These are phyloP conservation scores for Plasmodium gallinaceum DNA, from an alignment of 169 alveolate genomes.

Conservation along the genomic window DNA sequence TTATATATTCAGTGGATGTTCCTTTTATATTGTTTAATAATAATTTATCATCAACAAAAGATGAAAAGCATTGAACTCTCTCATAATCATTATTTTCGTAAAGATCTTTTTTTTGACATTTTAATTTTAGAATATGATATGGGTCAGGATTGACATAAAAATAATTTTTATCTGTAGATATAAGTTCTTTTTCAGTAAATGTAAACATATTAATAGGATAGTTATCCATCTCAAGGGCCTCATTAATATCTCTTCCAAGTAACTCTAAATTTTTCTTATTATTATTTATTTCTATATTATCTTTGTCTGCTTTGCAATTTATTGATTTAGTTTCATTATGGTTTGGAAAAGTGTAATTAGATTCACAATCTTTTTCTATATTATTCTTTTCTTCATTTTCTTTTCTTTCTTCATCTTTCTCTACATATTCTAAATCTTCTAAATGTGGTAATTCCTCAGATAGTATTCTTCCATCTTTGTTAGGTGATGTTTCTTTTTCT, in stretches of 20 bases:
- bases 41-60: conserved; percentile 7
- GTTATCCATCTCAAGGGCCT: neutral
- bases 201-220: neutral
- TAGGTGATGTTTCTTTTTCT: neutral
- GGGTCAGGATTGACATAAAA: conserved; percentile 48
- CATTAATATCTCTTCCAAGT: neutral
- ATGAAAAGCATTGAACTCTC: conserved; percentile 19
- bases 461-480: neutral
- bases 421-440: neutral
- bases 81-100: conserved; percentile 3
- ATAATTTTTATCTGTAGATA: conserved; percentile 29
- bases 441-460: neutral
- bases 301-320: neutral
- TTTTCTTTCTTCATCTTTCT: neutral
- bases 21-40: neutral
- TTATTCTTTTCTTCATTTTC: neutral
- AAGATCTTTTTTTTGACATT: conserved; percentile 7
- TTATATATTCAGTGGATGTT: neutral
- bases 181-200: conserved; percentile 13
- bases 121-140: conserved; percentile 38
- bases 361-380: neutral
- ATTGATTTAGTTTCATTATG: neutral
- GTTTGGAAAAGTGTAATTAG: neutral
- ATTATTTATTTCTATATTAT: neutral
- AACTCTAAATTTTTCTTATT: neutral